Evolutionary conservation across 495 filamentous ascomycete genomes (phyloP), one percentile per base, ranked within the genome.

Genomic region (Umbilicaria muhlenbergii): DNA sequence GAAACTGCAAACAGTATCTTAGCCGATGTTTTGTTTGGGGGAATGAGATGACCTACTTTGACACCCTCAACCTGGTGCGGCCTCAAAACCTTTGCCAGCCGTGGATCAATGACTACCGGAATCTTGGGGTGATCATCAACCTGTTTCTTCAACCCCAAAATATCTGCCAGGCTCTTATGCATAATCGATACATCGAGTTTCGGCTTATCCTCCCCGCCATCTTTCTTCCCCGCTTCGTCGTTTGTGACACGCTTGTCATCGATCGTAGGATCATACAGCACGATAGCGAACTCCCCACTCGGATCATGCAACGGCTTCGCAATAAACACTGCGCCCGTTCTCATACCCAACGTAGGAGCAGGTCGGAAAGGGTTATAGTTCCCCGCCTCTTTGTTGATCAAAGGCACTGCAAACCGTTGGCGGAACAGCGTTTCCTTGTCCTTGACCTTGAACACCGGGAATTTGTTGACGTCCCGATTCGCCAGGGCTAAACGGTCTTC

Each of bases 41-140:
- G 7, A 38, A 43, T 15, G 2, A 37, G 41, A 24, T 42, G 21
- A 40, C 44, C 38, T 61, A 75, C 73, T 68, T 94, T 94, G 36
- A 99, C 91, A 58, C 91, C 91, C 58, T 96, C 91, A 34, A 99
- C 81, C 61, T 99, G 91, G 80, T 99, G 91, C 7, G 91, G 91
- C 24, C 91, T 77, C 19, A 99, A 64, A 18, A 96, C 83, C 58
- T 96, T 96, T 39, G 86, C 77, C 21, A 99, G 63, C 54, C 71
- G 77, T 11, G 91, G 91, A 61, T 99, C 91, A 52, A 99, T 95
- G 31, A 99, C 91, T 12, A 99, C 91, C 1, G 91, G 91, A 3
- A 99, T 89, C 51, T 83, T 81, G 0, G 91, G 89, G 33, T 78
- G 71, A 31, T 87, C 80, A 11, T 73, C 74, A 17, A 89, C 78